Base-by-base conservation (phyloP, 148 eudicot species). In the Chenopodium formosanum region DNA sequence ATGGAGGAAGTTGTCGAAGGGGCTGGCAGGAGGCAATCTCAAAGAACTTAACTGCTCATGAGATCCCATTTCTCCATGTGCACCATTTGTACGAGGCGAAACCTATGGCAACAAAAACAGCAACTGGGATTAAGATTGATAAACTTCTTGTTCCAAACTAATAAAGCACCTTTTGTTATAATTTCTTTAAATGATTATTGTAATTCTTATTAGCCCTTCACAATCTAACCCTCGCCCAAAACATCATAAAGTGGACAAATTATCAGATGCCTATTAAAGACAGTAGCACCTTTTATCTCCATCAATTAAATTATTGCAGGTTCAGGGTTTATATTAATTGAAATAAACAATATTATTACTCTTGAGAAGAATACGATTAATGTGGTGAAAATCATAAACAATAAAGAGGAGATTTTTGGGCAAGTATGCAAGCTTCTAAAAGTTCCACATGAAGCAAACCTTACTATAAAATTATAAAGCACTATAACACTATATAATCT, bases 1-100 rank as follows among this genome's bases (percentile, higher is more conserved):
- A 81, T 88, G 85, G 67, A 95, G 91, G 85, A 95, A 95, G 91
- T 95, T 92, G 89, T 95, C 99, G 37, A 93, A 95, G 32, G 99
- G 99, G 86, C 98, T 95, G 25, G 99, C 97, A 22, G 99, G 97
- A 70, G 99, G 99, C 63, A 95, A 82, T 90, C 89, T 91, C 69
- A 94, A 84, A 56, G 92, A 85, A 78, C 83, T 79, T 85, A 86
- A 87, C 58, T 88, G 85, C 78, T 91, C 93, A 63, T 56, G 77
- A 25, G 82, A 46, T 32, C 80, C 75, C 31, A 53, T 67, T 25
- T 79, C 85, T 31, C 80, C 91, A 32, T 47, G 76, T 67, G 72
- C 46, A 60, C 84, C 77, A 70, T 82, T 83, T 73, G 69, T 84
- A 71, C 79, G 88, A 77, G 74, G 81, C n/a, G 81, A 22, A 62